These are phyloP conservation scores for Hemisphaericaspora nanyangensis DNA, from an alignment of 805 yeast genomes.

Conservation along the genomic window DNA sequence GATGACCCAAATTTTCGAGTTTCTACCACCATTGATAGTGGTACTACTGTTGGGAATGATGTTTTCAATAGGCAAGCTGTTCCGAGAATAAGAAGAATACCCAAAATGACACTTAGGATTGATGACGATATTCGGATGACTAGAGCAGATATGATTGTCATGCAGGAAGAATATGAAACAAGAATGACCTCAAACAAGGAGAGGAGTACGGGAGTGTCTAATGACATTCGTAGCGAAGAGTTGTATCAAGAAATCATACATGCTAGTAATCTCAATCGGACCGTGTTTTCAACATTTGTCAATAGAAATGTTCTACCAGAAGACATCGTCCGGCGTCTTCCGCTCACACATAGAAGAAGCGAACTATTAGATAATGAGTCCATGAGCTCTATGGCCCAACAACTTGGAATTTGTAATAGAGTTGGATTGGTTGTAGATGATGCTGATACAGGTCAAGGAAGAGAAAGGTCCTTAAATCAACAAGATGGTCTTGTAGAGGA, in stretches of 20 bases:
- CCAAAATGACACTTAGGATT: background rate
- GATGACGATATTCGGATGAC: background rate
- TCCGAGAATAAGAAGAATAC: background rate
- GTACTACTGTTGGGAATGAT: background rate
- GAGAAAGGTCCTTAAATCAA: background rate
- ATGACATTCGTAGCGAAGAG: background rate
- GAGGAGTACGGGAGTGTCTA: background rate
- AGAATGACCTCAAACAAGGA: background rate
- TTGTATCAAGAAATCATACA: background rate
- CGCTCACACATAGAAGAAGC: background rate
- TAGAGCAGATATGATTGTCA: background rate
- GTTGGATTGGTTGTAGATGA: background rate
- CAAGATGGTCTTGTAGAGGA: background rate
- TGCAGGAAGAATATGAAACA: background rate
- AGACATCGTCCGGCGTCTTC: background rate
- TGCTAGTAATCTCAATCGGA: background rate
- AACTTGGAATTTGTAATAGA: background rate
- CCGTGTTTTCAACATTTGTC: background rate
- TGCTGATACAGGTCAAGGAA: constrained; percentile 2
- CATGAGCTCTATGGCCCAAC: background rate
- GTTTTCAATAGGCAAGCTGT: background rate
- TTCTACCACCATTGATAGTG: background rate
- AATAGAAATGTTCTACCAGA: background rate
- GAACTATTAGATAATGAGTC: background rate
- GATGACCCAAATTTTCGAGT: constrained; percentile 6